Conservation (phyloP, 2,329 filamentous ascomycete genomes). For the Cladophialophora yegresii region DNA sequence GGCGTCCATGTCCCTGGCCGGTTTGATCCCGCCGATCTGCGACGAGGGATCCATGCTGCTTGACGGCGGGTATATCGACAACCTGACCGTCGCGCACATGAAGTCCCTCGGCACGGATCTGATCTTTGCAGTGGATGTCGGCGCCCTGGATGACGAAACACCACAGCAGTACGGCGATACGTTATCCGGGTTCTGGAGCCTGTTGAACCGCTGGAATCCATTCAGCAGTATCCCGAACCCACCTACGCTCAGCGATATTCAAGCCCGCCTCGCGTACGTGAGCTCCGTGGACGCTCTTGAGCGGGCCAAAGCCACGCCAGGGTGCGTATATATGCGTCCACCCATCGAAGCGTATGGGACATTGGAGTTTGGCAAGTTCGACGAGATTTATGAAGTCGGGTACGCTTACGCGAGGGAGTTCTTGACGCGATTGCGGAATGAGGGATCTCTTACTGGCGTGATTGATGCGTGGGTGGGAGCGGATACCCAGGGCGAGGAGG, state of each 20-base stretch:
- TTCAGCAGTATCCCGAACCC: constrained; percentile 87
- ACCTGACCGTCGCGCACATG: constrained; percentile 96
- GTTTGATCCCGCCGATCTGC: constrained; percentile 87
- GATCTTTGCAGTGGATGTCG: constrained; percentile 95
- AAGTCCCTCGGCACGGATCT: constrained; percentile 88
- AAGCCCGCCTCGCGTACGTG: constrained; percentile 91
- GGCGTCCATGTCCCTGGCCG: constrained; percentile 94
- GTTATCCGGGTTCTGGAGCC: constrained; percentile 91
- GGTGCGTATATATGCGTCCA: constrained; percentile 94
- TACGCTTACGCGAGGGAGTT: constrained; percentile 84
- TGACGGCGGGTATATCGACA: constrained; percentile 96
- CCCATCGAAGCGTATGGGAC: constrained; percentile 93
- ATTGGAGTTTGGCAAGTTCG: constrained; percentile 94
- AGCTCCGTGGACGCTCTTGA: constrained; percentile 93
- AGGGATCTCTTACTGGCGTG: constrained; percentile 68
- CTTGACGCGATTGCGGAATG: constrained; percentile 71
- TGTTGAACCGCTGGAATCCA: constrained; percentile 95
- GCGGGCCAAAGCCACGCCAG: constrained; percentile 83
- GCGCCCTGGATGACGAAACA: constrained; percentile 84
- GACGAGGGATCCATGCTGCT: constrained; percentile 96
- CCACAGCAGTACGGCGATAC: constrained; percentile 94
- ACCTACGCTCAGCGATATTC: constrained; percentile 92
- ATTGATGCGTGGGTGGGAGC: constrained; percentile 48
- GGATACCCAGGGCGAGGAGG: constrained; percentile 65
- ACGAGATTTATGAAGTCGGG: constrained; percentile 90